Conservation (phyloP, 73 alveolate species). For the Urostyla sp. region DNA sequence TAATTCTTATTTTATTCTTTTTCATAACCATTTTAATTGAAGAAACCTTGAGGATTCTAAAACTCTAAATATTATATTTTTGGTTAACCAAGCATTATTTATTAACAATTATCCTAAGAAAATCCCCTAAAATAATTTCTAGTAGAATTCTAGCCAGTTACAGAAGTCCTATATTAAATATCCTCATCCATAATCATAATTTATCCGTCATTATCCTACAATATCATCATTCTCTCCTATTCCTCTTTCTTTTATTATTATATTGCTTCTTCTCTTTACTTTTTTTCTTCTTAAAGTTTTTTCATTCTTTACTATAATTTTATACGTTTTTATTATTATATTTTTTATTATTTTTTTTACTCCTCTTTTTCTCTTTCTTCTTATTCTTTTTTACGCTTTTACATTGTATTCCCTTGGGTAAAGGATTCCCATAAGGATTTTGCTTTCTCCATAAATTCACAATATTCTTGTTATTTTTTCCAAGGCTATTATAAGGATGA, state of each 20-base stretch:
- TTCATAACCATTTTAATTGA: background rate
- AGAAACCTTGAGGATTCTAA: background rate
- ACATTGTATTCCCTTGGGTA: slow-evolving; percentile 29
- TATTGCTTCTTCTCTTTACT: slow-evolving; percentile 1
- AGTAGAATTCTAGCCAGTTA: too few species aligned
- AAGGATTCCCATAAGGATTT: slow-evolving; percentile 53
- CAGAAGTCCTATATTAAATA: too few species aligned
- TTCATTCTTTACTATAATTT: background rate
- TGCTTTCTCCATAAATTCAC: slow-evolving; percentile 45
- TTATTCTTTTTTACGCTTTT: slow-evolving; percentile 2
- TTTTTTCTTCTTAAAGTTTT: slow-evolving; percentile 34
- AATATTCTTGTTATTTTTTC: slow-evolving; percentile 16
- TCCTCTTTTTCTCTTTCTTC: slow-evolving; percentile 39
- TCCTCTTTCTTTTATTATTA: slow-evolving; percentile 2
- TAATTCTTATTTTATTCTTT: background rate
- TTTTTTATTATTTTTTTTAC: slow-evolving; percentile 6
- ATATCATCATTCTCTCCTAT: slow-evolving; percentile 12
- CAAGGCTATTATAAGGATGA: slow-evolving; percentile 5
- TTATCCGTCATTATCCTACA: background rate
- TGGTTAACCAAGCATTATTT: background rate
- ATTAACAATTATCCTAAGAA: background rate
- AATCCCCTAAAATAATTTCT: background rate
- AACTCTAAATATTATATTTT: too few species aligned
- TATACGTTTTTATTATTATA: slow-evolving; percentile 3
- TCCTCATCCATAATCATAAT: background rate